Conservation (phyloP, 2,329 filamentous ascomycete genomes). For the Monosporascus sp. region DNA sequence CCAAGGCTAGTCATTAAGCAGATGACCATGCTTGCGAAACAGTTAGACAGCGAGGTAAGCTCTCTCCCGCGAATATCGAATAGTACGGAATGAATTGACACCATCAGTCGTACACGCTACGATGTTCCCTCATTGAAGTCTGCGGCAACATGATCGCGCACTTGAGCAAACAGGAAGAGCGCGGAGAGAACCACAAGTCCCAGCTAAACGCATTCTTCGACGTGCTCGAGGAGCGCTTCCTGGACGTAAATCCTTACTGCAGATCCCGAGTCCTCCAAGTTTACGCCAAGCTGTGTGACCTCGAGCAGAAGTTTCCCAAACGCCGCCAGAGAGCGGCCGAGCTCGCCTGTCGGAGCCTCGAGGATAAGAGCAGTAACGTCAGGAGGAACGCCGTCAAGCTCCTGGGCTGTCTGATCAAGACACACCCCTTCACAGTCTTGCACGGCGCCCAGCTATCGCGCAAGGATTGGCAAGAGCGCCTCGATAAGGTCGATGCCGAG, state of each 20-base stretch:
- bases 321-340: slow-evolving; percentile 82
- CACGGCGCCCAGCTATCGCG: slow-evolving; percentile 81
- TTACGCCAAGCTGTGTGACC: slow-evolving; percentile 82
- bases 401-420: slow-evolving; percentile 80
- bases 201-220: slow-evolving; percentile 98
- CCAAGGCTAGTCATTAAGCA: slow-evolving; percentile 94
- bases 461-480: slow-evolving; percentile 78
- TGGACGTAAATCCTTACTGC: slow-evolving; percentile 96
- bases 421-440: slow-evolving; percentile 88
- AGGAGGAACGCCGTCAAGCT: slow-evolving; percentile 92
- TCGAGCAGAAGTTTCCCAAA: slow-evolving; percentile 96
- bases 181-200: slow-evolving; percentile 86
- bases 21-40: slow-evolving; percentile 90
- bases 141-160: slow-evolving; percentile 93
- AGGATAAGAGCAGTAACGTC: slow-evolving; percentile 98
- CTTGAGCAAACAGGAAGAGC: slow-evolving; percentile 85
- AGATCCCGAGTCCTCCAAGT: slow-evolving; percentile 89
- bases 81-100: too few species aligned
- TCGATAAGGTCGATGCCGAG: slow-evolving; percentile 79
- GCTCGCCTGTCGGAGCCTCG: slow-evolving; percentile 79
- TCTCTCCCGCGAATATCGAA: not conserved
- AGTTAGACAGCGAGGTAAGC: slow-evolving; percentile 83
- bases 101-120: slow-evolving; percentile 76
- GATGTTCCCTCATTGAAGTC: slow-evolving; percentile 92
- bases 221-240: slow-evolving; percentile 89